Evolutionary conservation across 2,329 filamentous ascomycete species (phyloP).

Genomic region (Pseudogymnoascus sp.): DNA sequence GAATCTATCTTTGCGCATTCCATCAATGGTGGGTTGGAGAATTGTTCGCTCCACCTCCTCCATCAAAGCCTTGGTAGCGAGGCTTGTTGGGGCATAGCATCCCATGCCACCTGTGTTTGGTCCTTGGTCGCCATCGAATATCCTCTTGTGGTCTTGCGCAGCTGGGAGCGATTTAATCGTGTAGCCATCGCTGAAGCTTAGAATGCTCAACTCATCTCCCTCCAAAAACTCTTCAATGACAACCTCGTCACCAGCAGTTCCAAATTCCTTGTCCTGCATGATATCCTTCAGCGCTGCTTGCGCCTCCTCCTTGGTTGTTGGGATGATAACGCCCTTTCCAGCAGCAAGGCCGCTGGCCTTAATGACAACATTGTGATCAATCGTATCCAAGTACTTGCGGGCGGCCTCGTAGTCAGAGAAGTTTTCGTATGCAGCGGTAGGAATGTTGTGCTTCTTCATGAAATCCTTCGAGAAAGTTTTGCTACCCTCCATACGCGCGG

Average conservation of each 20-base stretch:
- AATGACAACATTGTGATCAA: slow-evolving; percentile 74
- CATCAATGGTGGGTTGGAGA: slow-evolving; percentile 80
- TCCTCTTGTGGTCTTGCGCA: slow-evolving; percentile 94
- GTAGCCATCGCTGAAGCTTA: slow-evolving; percentile 86
- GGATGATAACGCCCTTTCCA: slow-evolving; percentile 83
- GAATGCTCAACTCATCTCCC: slow-evolving; percentile 84
- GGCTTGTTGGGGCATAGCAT: slow-evolving; percentile 85
- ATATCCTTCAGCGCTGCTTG: slow-evolving; percentile 75
- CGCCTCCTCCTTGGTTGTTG: slow-evolving; percentile 67
- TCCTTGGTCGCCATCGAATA: slow-evolving; percentile 80
- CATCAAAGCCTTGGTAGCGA: slow-evolving; percentile 65
- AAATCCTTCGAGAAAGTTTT: slow-evolving; percentile 98
- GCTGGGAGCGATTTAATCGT: slow-evolving; percentile 76
- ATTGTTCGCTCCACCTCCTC: slow-evolving; percentile 71
- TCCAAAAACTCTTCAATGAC: slow-evolving; percentile 92
- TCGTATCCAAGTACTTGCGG: slow-evolving; percentile 61
- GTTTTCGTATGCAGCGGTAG: slow-evolving; percentile 85
- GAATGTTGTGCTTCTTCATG: slow-evolving; percentile 84
- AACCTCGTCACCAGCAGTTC: slow-evolving; percentile 76
- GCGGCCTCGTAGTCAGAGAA: slow-evolving; percentile 72
- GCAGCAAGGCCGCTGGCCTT: slow-evolving; percentile 89
- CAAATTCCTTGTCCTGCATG: slow-evolving; percentile 84
- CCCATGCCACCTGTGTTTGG: slow-evolving; percentile 98
- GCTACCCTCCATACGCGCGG: slow-evolving; percentile 87
- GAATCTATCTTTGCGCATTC: slow-evolving; percentile 73